Percentiles rank a stretch among this genome's conserved stretches.
Conservation (phyloP, 1,139 yeast species). For the Pichia sp. region DNA sequence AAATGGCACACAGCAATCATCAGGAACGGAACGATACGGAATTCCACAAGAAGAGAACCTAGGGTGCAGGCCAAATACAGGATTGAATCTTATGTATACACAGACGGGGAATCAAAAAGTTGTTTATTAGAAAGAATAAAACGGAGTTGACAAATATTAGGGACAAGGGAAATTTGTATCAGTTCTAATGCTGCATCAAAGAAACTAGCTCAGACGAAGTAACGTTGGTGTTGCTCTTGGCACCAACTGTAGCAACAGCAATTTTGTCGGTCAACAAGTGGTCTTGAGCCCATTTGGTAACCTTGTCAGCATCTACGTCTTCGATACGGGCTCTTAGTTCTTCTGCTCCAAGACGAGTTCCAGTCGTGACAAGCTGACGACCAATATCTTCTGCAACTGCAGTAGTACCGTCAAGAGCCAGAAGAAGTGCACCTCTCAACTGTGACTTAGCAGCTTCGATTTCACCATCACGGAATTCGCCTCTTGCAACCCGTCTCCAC, state of each 20-base stretch:
- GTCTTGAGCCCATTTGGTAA: constrained; percentile 65
- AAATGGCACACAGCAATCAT: no score
- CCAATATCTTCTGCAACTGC: constrained; percentile 98
- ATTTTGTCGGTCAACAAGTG: constrained; percentile 52
- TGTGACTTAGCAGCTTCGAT: constrained; percentile 93
- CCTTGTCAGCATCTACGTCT: constrained; percentile 68
- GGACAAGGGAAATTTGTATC: no score
- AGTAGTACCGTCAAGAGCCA: constrained; percentile 90
- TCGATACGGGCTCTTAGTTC: constrained; percentile 85
- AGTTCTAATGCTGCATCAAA: background rate
- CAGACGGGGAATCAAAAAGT: no score
- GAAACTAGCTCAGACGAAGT: background rate
- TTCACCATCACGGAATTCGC: constrained; percentile 73
- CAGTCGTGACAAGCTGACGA: constrained; percentile 92
- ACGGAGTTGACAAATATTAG: no score
- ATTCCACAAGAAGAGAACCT: no score
- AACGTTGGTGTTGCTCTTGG: constrained; percentile 34
- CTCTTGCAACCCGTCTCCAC: constrained; percentile 79
- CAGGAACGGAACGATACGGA: no score
- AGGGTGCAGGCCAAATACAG: no score
- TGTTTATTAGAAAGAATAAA: no score
- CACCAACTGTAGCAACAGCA: constrained; percentile 87
- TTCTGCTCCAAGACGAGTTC: constrained; percentile 82
- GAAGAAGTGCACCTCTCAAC: constrained; percentile 80
- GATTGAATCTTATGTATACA: no score